phyloP scores from a whole-genome alignment of 2,329 filamentous ascomycete genomes.

The Biscogniauxia sp. region DNA sequence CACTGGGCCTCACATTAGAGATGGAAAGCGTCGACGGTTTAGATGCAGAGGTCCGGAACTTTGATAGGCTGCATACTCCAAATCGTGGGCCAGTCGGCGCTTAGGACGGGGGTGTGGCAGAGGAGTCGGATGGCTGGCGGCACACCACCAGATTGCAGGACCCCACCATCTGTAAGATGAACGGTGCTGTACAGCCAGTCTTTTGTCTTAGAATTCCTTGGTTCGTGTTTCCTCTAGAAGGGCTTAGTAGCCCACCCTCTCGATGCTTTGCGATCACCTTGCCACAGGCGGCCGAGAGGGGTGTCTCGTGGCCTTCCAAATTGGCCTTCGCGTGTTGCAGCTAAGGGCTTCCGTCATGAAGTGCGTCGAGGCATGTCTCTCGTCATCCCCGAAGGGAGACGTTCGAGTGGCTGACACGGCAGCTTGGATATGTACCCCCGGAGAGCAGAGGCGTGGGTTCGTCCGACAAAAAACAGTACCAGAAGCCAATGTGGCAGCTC shows the following conservation, averaged over 20 bases:
- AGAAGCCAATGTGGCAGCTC: slow-evolving; percentile 9
- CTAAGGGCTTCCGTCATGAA: slow-evolving; percentile 23
- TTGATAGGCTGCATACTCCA: slow-evolving; percentile 43
- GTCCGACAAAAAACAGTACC: slow-evolving; percentile 23
- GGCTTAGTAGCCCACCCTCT: slow-evolving; percentile 27
- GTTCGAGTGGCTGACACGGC: slow-evolving; percentile 22
- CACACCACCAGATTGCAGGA: slow-evolving; percentile 40
- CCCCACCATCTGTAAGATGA: slow-evolving; percentile 43
- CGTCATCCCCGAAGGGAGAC: slow-evolving; percentile 28
- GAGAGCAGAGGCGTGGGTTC: slow-evolving; percentile 20
- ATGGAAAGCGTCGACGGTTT: slow-evolving; percentile 34
- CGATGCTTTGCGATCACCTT: slow-evolving; percentile 32
- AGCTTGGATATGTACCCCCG: slow-evolving; percentile 2
- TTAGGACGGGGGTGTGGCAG: slow-evolving; percentile 41
- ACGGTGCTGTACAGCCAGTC: slow-evolving; percentile 42
- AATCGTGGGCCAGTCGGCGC: slow-evolving; percentile 46
- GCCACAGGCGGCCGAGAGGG: slow-evolving; percentile 39
- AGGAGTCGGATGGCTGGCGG: slow-evolving; percentile 43
- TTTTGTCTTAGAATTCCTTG: slow-evolving; percentile 48
- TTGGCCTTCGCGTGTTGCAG: slow-evolving; percentile 35
- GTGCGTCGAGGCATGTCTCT: slow-evolving; percentile 28
- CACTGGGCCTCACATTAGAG: slow-evolving; percentile 27
- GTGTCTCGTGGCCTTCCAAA: slow-evolving; percentile 42
- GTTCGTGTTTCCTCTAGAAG: slow-evolving; percentile 32
- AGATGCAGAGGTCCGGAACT: slow-evolving; percentile 31